Base-by-base conservation (phyloP, 768 basidiomycete species). In the Phaffia tasmanica region DNA sequence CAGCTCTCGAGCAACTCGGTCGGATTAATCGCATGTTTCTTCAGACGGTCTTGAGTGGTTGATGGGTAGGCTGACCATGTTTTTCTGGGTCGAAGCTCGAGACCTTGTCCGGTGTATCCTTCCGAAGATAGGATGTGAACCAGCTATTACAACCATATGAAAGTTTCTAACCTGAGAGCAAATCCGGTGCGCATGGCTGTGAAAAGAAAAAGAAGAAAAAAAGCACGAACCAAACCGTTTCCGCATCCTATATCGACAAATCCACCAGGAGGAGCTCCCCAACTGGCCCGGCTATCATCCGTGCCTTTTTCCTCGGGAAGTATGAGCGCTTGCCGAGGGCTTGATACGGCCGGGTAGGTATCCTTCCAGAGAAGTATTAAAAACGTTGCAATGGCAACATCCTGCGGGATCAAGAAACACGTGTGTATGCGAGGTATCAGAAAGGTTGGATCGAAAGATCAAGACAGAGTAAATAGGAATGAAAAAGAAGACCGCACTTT, bases 191-290 rank as follows among this genome's bases (percentile, higher is more conserved):
- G 35, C 35, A 42, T 5, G 50, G 25, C 23, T 47, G 30, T 56
- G 3, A 25, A 25, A 7, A 48, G 30, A 14, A 11, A 48, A 21
- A 4, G 4, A 30, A 27, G 47, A 27, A 14, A 9, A n/a, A 3
- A 57, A 48, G 6, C 16, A 58, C 70, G 58, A 54, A 98, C 81
- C 3, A 98, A 81, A 1, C 90, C 94, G 70, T 97, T 97, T 0
- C 94, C 94, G 72, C 91, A 90, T 81, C 94, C 94, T 11, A 95
- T 80, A 74, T 98, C 94, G 50, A 93, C 74, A 71, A 95, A 98
- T 7, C 92, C 93, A 0, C 84, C 84, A 0, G 84, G 81, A 0
- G 93, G 91, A 19, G 85, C 84, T 1, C 86, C 82, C 89, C 90
- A 91, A 3, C 71, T 70, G 62, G 76, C 81, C 87, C 88, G 32